Base-by-base conservation (phyloP, 306 rosid genomes). In the Vachellia pachyceras region DNA sequence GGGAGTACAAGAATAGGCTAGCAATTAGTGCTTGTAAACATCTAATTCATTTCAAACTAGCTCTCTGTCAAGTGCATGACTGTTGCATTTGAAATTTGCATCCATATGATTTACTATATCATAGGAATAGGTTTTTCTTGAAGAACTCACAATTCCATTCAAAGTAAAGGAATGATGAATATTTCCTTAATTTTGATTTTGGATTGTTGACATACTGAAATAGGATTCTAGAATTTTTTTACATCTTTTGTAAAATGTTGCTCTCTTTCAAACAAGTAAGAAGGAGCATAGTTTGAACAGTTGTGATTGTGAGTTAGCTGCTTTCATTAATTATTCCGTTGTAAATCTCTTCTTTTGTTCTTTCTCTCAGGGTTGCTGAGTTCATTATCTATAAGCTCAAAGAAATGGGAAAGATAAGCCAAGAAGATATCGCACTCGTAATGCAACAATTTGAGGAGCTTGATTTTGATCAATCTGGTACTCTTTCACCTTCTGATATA, bases 391-490 rank as follows among this genome's bases (percentile, higher is more conserved):
- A 87, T 82, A 95, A 92, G 87, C 94, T 95, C 6, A 93, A 84
- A 76, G 98, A 93, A 86, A 93, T 93, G 98, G 98, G 96, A 68
- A 95, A 91, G 88, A 90, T 93, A 64, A 87, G 66, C 22, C 86
- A 92, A 81, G 97, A 93, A 77, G 99, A 95, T 86, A 82, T 95
- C 64, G 57, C 85, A 73, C 90, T 86, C 61, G 78, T 95, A 29
- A 69, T 92, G 98, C 75, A 88, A 76, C 92, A 91, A 87, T 95
- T 95, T 84, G 92, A 95, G 72, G 78, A 87, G 75, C 96, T 95
- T 73, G 98, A 95, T 75, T 88, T 93, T 84, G 99, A 95, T 88
- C 91, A 92, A 50, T 93, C 97, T 7, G 99, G 99, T 74, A 84
- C 94, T 7, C 71, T 95, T 55, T 82, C 98, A 5, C 4, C 0